phyloP scores from a whole-genome alignment of 2,329 filamentous ascomycete genomes.

The Aspergillus neoniger region DNA sequence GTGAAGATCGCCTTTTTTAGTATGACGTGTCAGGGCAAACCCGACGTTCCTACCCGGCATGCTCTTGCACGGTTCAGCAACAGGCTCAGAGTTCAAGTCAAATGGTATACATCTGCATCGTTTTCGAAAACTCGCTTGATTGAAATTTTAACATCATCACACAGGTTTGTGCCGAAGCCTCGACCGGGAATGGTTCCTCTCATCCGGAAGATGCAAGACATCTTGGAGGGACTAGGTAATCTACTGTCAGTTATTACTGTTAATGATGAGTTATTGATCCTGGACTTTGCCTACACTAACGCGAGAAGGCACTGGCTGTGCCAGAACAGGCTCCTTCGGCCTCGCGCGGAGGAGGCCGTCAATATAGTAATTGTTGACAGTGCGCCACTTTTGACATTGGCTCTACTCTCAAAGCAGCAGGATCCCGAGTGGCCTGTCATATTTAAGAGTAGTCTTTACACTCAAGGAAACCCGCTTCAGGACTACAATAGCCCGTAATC shows the following conservation, averaged over 20 bases:
- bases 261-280: constrained; percentile 62
- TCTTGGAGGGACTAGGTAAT: constrained; percentile 72
- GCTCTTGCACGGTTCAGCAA: constrained; percentile 70
- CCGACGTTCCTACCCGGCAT: constrained; percentile 74
- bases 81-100: constrained; percentile 64
- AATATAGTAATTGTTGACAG: constrained; percentile 76
- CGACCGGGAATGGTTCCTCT: constrained; percentile 74
- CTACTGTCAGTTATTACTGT: constrained; percentile 61
- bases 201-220: constrained; percentile 83
- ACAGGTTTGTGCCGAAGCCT: constrained; percentile 70
- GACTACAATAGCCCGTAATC: constrained; percentile 63
- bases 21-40: constrained; percentile 72
- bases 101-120: constrained; percentile 59
- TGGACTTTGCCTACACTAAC: constrained; percentile 70
- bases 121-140: background rate
- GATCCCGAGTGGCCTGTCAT: constrained; percentile 55
- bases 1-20: constrained; percentile 75
- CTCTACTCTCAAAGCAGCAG: constrained; percentile 68
- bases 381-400: constrained; percentile 75
- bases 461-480: constrained; percentile 68
- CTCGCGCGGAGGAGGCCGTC: constrained; percentile 68
- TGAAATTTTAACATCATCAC: background rate
- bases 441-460: constrained; percentile 70
- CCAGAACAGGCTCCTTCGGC: constrained; percentile 64
- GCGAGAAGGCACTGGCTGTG: constrained; percentile 71